A percentile compares a stretch with the other conserved stretches of the same genome.
Conservation (phyloP, 345 rosid species). For the Hirschfeldia incana region DNA sequence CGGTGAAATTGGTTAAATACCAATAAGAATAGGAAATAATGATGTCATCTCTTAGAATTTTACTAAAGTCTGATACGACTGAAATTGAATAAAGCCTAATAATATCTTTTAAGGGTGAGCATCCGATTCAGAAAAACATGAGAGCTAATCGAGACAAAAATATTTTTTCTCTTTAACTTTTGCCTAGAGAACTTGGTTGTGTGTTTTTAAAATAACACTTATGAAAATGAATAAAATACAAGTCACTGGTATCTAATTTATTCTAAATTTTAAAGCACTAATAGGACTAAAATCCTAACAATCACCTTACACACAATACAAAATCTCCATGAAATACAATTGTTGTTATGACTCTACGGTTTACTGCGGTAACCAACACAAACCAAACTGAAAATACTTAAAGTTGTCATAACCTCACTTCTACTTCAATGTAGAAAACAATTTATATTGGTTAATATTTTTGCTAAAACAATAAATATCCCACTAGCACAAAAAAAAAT, state of each 20-base stretch:
- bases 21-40: too few relatives aligned
- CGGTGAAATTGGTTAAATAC: too few relatives aligned
- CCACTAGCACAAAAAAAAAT: too few relatives aligned
- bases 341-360: background rate
- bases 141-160: too few relatives aligned
- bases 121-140: too few relatives aligned
- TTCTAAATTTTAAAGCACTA: background rate
- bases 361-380: background rate
- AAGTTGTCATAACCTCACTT: background rate
- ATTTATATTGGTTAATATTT: background rate
- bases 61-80: too few relatives aligned
- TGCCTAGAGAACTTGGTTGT: background rate
- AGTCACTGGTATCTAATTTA: background rate
- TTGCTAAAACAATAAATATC: background rate
- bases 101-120: too few relatives aligned
- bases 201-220: background rate
- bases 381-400: background rate
- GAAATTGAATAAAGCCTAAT: too few relatives aligned
- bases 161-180: too few relatives aligned
- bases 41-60: too few relatives aligned
- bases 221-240: background rate
- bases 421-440: background rate
- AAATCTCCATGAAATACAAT: background rate
- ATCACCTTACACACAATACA: background rate
- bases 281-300: background rate